Base-by-base conservation (phyloP, 1,284 basidiomycete genomes). In the Fistulinella staudtii region DNA sequence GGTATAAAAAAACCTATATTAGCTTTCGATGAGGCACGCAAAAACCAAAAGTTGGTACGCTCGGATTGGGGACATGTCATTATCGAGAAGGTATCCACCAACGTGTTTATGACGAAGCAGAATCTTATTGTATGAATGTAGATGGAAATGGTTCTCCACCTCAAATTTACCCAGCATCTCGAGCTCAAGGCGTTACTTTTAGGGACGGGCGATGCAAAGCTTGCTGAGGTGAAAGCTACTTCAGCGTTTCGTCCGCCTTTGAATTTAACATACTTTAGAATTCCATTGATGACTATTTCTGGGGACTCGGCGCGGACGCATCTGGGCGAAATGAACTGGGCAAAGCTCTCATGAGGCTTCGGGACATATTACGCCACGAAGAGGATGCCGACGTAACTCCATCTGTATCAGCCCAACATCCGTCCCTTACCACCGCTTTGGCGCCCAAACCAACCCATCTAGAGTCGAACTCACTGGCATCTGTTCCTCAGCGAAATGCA, bases 271-370 rank as follows among this genome's bases (percentile, higher is more conserved):
- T 10, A 25, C 14, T 8, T 5, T 11, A 29, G 64, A 69, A 75
- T 58, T 64, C 67, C 0, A 55, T 60, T n/a, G 51, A 57, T 18
- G 74, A 75, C 50, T 53, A 55, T 38, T 75, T 72, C 52, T 75
- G 73, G 73, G 72, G 72, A n/a, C 47, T 65, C 29, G 72, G 71
- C 3, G 56, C 55, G 0, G 57, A 68, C 41, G 60, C 65, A 1
- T 50, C 56, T 8, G 75, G 74, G 9, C 53, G 52, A 17, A 76
- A 76, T 45, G 63, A 72, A 42, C 58, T 76, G 21, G 74, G 74
- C 8, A 71, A 71, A 49, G 64, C 66, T 1, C 61, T 76, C 41
- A 66, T 61, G 58, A 56, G 63, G 23, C 43, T 70, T 31, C 60
- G 72, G 21, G 58, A 54, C 15, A 53, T 50, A 27, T 49, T 67